Evolutionary conservation across 1,284 basidiomycete species (phyloP), one percentile per base, ranked within the genome.

Genomic region (Kalmanozyma brasiliensis): DNA sequence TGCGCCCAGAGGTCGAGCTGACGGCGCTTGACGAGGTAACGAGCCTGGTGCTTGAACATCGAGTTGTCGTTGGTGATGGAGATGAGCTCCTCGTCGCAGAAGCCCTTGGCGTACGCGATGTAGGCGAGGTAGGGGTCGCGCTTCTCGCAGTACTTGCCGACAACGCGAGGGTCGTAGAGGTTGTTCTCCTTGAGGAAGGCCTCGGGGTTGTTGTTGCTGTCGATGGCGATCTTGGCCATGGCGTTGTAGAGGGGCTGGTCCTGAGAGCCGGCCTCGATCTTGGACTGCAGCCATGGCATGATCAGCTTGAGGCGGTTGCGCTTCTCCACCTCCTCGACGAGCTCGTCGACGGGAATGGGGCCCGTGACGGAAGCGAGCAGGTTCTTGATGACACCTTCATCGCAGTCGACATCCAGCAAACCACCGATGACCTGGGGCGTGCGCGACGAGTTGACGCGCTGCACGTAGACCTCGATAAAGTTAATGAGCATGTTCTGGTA

Each of bases 21-120:
- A 66, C 95, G 91, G 72, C 96, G 90, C 85, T 95, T 97, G 82
- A 98, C 93, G 65, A 98, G 89, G 85, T 99, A 99, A 35, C 96
- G 89, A 51, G 96, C 92, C 84, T 98, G 96, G 82, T 98, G 95
- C 85, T 98, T 99, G 88, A 96, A 99, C 96, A 98, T 99, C 30
- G 94, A 91, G 85, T 99, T 99, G 77, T 97, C 95, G 83, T 98
- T 98, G 52, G 96, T 98, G 83, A 99, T 95, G 30, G 88, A 84
- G 82, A 99, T 94, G 73, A 99, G 88, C 84, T 99, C 96, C 11
- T 98, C 94, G 76, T 99, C 96, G 81, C 96, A 99, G 85, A 98
- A 91, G 72, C 96, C 96, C 84, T 98, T 98, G 49, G 96, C 96
- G 83, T 98, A 99, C 1, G 96, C 96, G 78, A 98, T 98, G 85